Base-by-base conservation (phyloP, 768 basidiomycete genomes). In the Floccularia luteovirens region DNA sequence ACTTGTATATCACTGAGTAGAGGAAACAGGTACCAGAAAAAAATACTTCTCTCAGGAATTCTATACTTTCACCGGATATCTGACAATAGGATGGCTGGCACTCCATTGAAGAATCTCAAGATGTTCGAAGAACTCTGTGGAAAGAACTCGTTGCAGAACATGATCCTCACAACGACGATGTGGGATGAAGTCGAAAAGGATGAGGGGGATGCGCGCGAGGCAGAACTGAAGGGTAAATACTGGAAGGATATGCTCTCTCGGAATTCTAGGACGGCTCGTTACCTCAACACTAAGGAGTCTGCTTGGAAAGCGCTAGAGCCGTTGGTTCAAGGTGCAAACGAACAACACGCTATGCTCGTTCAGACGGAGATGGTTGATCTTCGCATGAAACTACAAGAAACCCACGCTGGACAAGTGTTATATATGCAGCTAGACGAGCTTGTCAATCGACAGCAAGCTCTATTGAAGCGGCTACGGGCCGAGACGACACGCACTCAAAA, bases 91-190 rank as follows among this genome's bases (percentile, higher is more conserved):
- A 46, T 50, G 31, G 42, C 43, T 3, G 43, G 33, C 6, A 32
- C 42, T n/a, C 40, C 47, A 17, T 31, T 35, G 21, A 36, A 44
- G 8, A 43, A 41, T 23, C 25, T 51, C 13, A 19, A n/a, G n/a
- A 34, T 44, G 14, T 43, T 51, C 19, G 32, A 27, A 21, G 34
- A 35, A 14, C 14, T 49, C 14, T 45, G 45, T 24, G 71, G 71
- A 23, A 59, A 62, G 16, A 56, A 46, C 38, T 54, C 58, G 12
- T 57, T 69, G 48, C 57, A 59, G 31, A 68, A 69, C 43, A 64
- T 72, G 36, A 55, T 64, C 36, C 57, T 70, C 43, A 62, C 60
- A 36, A 71, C 71, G 46, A 70, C 59, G 32, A 70, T 63, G 69
- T 71, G 69, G 68, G 55, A 55, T 3, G 53, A 50, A 36, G 60